These are phyloP conservation scores for Fusarium tupiense DNA, from an alignment of 2,329 filamentous ascomycete species.

Conservation along the genomic window DNA sequence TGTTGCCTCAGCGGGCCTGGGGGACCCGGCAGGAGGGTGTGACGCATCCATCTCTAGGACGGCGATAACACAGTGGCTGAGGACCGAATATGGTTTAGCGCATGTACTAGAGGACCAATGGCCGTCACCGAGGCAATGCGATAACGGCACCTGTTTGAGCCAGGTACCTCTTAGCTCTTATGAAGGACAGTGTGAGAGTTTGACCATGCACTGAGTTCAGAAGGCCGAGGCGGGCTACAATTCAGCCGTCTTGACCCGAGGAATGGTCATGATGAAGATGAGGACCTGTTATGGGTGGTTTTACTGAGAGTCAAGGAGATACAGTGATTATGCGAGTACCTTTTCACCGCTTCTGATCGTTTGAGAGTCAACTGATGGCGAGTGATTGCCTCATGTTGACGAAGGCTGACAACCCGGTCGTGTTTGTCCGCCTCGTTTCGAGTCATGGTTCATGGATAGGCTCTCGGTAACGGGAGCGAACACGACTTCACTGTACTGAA, in stretches of 20 bases:
- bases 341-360: conserved; percentile 16
- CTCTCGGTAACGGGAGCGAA: conserved; percentile 26
- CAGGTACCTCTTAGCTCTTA: conserved; percentile 41
- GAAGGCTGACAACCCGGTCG: conserved; percentile 17
- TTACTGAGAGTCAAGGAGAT: not conserved
- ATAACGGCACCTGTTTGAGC: conserved; percentile 42
- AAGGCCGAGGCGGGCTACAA: conserved; percentile 27
- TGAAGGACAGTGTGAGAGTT: conserved; percentile 35
- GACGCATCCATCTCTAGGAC: conserved; percentile 48
- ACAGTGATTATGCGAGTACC: not conserved
- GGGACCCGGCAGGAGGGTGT: conserved; percentile 41
- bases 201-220: conserved; percentile 16
- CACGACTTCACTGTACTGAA: not conserved
- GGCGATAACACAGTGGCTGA: conserved; percentile 47
- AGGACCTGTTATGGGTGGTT: not conserved
- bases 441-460: conserved; percentile 27
- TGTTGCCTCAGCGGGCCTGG: conserved; percentile 48
- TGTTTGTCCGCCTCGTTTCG: conserved; percentile 34
- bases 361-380: conserved; percentile 4
- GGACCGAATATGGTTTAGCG: conserved; percentile 36
- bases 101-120: conserved; percentile 29
- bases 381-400: conserved; percentile 31
- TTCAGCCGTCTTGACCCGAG: conserved; percentile 19
- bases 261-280: conserved; percentile 14
- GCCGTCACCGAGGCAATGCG: conserved; percentile 48